Evolutionary conservation across 1,284 basidiomycete genomes (phyloP).

Genomic region (Ceratobasidium sp.): DNA sequence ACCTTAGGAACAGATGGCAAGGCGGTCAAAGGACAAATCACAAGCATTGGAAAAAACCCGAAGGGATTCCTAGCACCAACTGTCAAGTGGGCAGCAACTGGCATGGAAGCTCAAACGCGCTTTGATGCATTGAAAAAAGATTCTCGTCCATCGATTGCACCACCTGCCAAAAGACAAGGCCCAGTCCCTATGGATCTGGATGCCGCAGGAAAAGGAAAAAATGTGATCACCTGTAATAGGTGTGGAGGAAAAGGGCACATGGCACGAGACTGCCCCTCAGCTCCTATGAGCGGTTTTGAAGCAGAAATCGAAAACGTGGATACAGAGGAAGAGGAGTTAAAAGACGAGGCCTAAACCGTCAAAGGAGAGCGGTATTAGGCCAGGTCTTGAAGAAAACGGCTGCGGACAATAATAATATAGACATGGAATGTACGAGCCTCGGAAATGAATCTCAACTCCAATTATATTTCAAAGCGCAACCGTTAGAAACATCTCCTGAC

Average conservation of each 20-base stretch:
- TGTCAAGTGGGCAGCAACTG: background rate
- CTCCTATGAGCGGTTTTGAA: background rate
- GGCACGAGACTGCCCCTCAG: background rate
- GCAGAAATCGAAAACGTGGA: background rate
- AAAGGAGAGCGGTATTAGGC: too few species aligned
- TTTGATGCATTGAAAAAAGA: too few species aligned
- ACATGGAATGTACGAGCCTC: background rate
- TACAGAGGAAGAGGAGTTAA: background rate
- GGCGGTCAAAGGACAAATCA: background rate
- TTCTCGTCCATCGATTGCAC: background rate
- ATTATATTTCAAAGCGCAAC: background rate
- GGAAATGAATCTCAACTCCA: background rate
- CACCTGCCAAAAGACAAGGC: background rate
- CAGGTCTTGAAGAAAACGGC: too few species aligned
- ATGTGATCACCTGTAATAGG: background rate
- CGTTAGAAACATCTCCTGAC: too few species aligned
- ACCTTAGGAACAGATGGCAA: background rate
- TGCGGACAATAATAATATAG: background rate
- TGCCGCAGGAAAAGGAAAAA: background rate
- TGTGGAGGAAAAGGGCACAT: background rate
- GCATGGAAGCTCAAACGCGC: background rate
- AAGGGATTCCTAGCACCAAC: background rate
- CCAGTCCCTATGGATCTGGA: background rate
- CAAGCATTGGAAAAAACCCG: background rate
- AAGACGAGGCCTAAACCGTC: background rate